Evolutionary conservation across 2,329 filamentous ascomycete genomes (phyloP).

Genomic region (Cercospora berteroae): DNA sequence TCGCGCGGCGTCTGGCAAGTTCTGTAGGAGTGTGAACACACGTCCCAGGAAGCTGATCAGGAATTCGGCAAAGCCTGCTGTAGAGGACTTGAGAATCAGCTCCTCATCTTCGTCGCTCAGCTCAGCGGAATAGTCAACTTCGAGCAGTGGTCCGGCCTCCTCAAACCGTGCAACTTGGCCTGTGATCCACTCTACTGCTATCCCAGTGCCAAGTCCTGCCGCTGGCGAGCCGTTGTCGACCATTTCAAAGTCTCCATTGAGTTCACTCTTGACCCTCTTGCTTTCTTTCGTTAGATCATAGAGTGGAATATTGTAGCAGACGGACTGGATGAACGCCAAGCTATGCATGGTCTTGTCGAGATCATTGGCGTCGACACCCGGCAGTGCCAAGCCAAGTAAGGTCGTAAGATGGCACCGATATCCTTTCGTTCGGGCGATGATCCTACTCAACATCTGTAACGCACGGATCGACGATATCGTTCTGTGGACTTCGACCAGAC

Average conservation of each 20-base stretch:
- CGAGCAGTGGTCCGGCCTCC: conserved; percentile 75
- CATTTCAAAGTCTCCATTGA: conserved; percentile 36
- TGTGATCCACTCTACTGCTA: conserved; percentile 92
- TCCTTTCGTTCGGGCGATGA: conserved; percentile 91
- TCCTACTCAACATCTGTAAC: conserved; percentile 84
- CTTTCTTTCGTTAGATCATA: conserved; percentile 68
- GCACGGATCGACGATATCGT: conserved; percentile 92
- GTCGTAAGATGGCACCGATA: conserved; percentile 95
- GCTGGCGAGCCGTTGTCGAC: conserved; percentile 27
- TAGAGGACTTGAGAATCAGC: conserved; percentile 86
- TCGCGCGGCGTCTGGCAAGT: conserved; percentile 84
- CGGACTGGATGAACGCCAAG: conserved; percentile 89
- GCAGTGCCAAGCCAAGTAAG: conserved; percentile 83
- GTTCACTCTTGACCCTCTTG: conserved; percentile 41
- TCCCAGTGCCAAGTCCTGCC: conserved; percentile 42
- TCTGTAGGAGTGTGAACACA: conserved; percentile 93
- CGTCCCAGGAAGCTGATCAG: conserved; percentile 85
- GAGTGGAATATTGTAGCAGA: conserved; percentile 94
- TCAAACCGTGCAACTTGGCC: conserved; percentile 94
- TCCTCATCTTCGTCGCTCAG: conserved; percentile 83
- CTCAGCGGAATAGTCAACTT: conserved; percentile 80
- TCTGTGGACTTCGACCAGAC: conserved; percentile 92
- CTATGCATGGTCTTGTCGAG: conserved; percentile 94
- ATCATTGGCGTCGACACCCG: conserved; percentile 96
- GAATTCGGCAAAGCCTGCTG: conserved; percentile 90